Base-by-base conservation (phyloP, 1,284 basidiomycete genomes). In the Boletus semigastroideus region DNA sequence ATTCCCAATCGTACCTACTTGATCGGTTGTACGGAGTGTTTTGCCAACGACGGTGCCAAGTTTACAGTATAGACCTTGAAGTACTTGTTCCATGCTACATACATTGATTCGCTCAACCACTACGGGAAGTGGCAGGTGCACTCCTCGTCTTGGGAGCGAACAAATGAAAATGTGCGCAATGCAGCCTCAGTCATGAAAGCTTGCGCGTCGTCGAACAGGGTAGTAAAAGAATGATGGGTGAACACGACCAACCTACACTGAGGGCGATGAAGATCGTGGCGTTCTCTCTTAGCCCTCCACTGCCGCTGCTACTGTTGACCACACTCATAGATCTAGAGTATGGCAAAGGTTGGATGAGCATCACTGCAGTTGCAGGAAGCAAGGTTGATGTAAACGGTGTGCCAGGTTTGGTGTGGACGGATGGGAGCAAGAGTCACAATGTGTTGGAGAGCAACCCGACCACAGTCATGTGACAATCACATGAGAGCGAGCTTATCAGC, bases 221-320 rank as follows among this genome's bases (percentile, higher is more conserved):
- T 2, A 33, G 22, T 19, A 49, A 51, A n/a, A 14, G 48, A 14
- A 50, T n/a, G n/a, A n/a, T n/a, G n/a, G 54, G 55, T 33, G 51
- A 60, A 58, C 49, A 52, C 48, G 39, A 66, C 62, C 53, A 52
- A 64, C 63, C 64, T 66, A 63, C 51, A 46, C 62, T 65, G 28
- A 65, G 50, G 8, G 58, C 46, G 30, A 64, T 65, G 45, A 64
- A 63, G 44, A 68, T 51, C 30, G 56, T 42, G 30, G 66, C 66
- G 42, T 49, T 54, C 14, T n/a, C 5, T 30, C 52, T 49, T 6
- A 68, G 5, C 1, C 54, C 46, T 14, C 33, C 47, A 22, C 41
- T 19, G 33, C 40, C 4, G 16, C 34, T 19, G 22, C 19, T 17
- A 41, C 9, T 31, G 20, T 16, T 31, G 38, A 30, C 25, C 11